Base-by-base conservation (phyloP, 306 rosid genomes). In the Fragaria iinumae region DNA sequence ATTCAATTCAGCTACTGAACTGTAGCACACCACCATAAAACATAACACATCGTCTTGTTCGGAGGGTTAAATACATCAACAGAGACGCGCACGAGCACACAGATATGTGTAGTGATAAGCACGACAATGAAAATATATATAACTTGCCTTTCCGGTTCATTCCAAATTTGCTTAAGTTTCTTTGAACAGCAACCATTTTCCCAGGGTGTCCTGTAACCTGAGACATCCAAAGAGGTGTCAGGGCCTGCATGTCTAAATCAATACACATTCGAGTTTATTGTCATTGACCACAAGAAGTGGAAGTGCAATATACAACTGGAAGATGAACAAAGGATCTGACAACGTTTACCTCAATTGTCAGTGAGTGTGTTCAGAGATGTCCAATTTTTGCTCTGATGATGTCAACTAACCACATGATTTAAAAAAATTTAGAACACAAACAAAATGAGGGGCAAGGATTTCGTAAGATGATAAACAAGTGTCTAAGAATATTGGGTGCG, bases 131-230 rank as follows among this genome's bases (percentile, higher is more conserved):
- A 9, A 17, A 70, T 69, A 21, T 10, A 53, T 36, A 53, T 36
- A 4, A 29, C 69, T 73, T 60, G 72, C 91, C 87, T 85, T 88
- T 81, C 91, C 91, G 47, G 91, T 88, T 83, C 89, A 88, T 83
- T 71, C 91, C 91, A 79, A 85, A 88, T 63, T 88, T 88, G 5
- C 67, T 73, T 59, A 88, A 85, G 79, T 85, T 85, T 75, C 89
- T 85, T 74, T 81, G 84, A 39, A 83, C 83, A 34, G 91, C 86
- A 71, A 73, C 84, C 70, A 88, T 79, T 79, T 88, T 88, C 56
- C 89, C 89, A 67, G 88, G 91, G 74, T 88, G 89, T 73, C 91
- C 91, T 32, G 91, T 83, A 76, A 85, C 88, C 91, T 88, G 80
- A 66, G 38, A 77, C 65, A 71, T 73, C 72, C 80, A 72, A 48